Base-by-base conservation (phyloP, 2,329 filamentous ascomycete genomes). In the Ascochyta viciae-villosae region DNA sequence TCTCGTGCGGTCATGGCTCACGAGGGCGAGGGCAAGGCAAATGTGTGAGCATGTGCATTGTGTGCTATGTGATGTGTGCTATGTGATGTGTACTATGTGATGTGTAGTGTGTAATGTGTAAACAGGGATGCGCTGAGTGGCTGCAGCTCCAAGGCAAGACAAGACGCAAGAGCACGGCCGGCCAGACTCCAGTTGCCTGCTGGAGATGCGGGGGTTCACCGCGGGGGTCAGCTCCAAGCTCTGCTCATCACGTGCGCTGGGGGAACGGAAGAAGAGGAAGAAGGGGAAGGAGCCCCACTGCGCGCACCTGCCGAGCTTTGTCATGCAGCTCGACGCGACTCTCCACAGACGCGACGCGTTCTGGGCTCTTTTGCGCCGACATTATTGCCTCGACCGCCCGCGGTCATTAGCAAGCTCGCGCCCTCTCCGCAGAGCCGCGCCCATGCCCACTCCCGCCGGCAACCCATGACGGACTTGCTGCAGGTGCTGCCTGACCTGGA, bases 401-500 rank as follows among this genome's bases (percentile, higher is more conserved):
- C 34, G 42, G 41, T 27, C 42, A 34, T 45, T 27, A 34, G 7
- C 41, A 45, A 34, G 34, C 42, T 35, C 51, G 22, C 60, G 57
- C 61, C 61, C 55, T 59, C 61, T 24, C 38, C 43, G 50, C 44
- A 53, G 51, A 54, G 45, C 51, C 40, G 45, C 52, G n/a, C 45
- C 65, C 57, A 73, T 73, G 70, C 19, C 19, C 19, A 68, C 54
- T 49, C 42, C 50, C 51, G 54, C 59, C 54, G 48, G 47, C 43
- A 59, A 61, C 65, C 63, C 64, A 96, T 96, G 91, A 92, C 88
- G 59, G 94, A 98, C 85, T 87, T 98, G 72, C 84, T 89, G 72
- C 85, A 86, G 73, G 86, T 96, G 73, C 85, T 97, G 64, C 92
- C 94, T 68, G 83, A 87, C 77, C 96, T 97, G 73, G 85, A 89